These are phyloP conservation scores for Lasiosphaeria hispida DNA, from an alignment of 495 filamentous ascomycete genomes.

Conservation along the genomic window DNA sequence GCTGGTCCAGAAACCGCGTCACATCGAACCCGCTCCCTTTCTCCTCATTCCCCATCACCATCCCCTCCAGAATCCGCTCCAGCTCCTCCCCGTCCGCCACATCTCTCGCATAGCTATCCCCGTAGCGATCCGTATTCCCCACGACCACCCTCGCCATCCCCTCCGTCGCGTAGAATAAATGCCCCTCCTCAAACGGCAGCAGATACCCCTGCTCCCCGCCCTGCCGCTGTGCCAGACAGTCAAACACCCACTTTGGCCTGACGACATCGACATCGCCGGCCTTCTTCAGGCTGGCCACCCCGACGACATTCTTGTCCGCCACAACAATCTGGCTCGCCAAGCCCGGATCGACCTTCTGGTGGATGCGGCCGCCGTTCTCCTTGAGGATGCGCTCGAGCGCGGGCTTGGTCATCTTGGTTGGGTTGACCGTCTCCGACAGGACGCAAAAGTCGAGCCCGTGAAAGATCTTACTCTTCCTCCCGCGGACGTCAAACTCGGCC, in stretches of 20 bases:
- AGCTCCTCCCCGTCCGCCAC: conserved; percentile 63
- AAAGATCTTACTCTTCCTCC: conserved; percentile 48
- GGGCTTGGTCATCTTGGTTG: conserved; percentile 67
- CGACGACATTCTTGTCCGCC: conserved; percentile 81
- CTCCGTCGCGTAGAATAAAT: conserved; percentile 45
- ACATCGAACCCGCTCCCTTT: conserved; percentile 28
- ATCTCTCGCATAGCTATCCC: conserved; percentile 81
- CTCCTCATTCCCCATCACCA: conserved; percentile 28
- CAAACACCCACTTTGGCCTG: conserved; percentile 78
- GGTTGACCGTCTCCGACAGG: conserved; percentile 42
- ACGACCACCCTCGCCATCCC: conserved; percentile 28
- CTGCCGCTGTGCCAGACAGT: conserved; percentile 67
- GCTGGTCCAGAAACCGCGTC: conserved; percentile 48
- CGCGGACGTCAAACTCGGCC: conserved; percentile 10
- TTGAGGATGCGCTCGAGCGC: conserved; percentile 88
- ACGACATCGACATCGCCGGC: conserved; percentile 66
- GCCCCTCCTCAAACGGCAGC: conserved; percentile 50
- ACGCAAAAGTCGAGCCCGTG: conserved; percentile 75
- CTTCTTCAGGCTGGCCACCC: conserved; percentile 79
- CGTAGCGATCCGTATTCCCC: conserved; percentile 67
- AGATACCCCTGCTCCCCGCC: conserved; percentile 62
- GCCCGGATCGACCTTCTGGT: conserved; percentile 64
- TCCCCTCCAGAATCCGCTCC: conserved; percentile 49
- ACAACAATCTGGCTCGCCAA: conserved; percentile 59
- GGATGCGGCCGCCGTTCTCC: conserved; percentile 78